A percentile compares a stretch with the other conserved stretches of the same genome.
phyloP scores from a whole-genome alignment of 495 filamentous ascomycete species.

The Beverwykella pulmonaria region DNA sequence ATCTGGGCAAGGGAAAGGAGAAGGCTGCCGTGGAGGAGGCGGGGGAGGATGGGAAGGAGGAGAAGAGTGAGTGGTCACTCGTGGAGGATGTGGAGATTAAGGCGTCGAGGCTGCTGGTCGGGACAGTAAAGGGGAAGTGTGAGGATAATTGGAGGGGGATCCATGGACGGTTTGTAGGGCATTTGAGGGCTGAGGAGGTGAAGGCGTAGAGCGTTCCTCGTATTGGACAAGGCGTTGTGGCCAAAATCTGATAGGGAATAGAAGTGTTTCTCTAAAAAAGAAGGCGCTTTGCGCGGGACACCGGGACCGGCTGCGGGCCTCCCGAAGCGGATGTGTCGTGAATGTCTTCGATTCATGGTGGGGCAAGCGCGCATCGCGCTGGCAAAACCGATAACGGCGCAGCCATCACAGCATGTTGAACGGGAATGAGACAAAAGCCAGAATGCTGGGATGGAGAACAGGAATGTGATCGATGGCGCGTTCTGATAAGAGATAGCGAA shows the following conservation, averaged over 20 bases:
- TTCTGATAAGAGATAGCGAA: conserved; percentile 6
- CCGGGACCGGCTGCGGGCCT: background rate
- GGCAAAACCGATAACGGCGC: too few species aligned
- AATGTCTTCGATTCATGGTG: background rate
- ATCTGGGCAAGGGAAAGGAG: conserved; percentile 6
- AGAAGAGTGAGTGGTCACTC: conserved; percentile 17
- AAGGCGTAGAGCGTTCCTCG: conserved; percentile 11
- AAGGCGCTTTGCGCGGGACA: background rate
- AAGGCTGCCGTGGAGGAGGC: background rate
- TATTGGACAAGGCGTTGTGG: background rate
- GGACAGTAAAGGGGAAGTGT: conserved; percentile 39
- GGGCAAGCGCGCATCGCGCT: too few species aligned
- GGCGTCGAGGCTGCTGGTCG: conserved; percentile 25
- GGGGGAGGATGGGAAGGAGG: background rate
- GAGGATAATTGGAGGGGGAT: conserved; percentile 34
- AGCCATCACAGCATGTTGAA: too few species aligned
- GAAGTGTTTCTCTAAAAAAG: background rate
- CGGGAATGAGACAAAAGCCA: background rate
- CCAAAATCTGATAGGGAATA: background rate
- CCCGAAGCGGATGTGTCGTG: background rate
- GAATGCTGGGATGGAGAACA: background rate
- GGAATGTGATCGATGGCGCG: background rate
- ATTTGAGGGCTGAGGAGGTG: conserved; percentile 18
- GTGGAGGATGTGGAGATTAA: conserved; percentile 39
- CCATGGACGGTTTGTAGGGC: conserved; percentile 26